Conservation (phyloP, 2,329 filamentous ascomycete genomes). For the Thielaviopsis punctulata region DNA sequence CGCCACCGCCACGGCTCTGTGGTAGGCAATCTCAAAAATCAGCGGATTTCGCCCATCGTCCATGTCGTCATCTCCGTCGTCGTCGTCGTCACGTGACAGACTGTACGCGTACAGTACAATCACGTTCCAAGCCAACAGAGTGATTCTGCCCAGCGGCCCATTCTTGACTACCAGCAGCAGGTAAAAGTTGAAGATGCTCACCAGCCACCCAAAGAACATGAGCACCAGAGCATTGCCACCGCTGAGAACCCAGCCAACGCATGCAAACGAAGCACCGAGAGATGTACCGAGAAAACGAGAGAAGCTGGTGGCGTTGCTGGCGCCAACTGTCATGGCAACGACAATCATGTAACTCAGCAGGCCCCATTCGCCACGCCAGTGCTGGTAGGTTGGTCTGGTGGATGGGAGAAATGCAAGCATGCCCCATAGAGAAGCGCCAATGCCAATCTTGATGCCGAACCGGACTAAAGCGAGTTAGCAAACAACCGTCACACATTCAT, state of each 20-base stretch:
- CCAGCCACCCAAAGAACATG: slow-evolving; percentile 65
- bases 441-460: slow-evolving; percentile 84
- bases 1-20: slow-evolving; percentile 74
- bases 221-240: slow-evolving; percentile 57
- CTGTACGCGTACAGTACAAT: slow-evolving; percentile 90
- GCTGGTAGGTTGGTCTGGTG: slow-evolving; percentile 64
- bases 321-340: slow-evolving; percentile 91
- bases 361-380: slow-evolving; percentile 94
- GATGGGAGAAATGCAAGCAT: slow-evolving; percentile 69
- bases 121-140: slow-evolving; percentile 89
- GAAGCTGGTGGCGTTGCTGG: slow-evolving; percentile 81
- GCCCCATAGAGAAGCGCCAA: slow-evolving; percentile 77
- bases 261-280: slow-evolving; percentile 58
- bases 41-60: slow-evolving; percentile 71
- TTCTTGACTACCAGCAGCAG: slow-evolving; percentile 72
- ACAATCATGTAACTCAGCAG: slow-evolving; percentile 95
- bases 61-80: slow-evolving; percentile 71
- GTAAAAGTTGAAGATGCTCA: slow-evolving; percentile 73
- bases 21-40: slow-evolving; percentile 73
- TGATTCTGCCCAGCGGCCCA: slow-evolving; percentile 82
- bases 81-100: slow-evolving; percentile 59
- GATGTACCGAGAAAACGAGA: slow-evolving; percentile 76
- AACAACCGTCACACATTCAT: background rate
- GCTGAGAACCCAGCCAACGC: slow-evolving; percentile 61
- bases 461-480: slow-evolving; percentile 23